Conservation (phyloP, 176 grass and related monocot genomes). For the Oryza glaberrima region DNA sequence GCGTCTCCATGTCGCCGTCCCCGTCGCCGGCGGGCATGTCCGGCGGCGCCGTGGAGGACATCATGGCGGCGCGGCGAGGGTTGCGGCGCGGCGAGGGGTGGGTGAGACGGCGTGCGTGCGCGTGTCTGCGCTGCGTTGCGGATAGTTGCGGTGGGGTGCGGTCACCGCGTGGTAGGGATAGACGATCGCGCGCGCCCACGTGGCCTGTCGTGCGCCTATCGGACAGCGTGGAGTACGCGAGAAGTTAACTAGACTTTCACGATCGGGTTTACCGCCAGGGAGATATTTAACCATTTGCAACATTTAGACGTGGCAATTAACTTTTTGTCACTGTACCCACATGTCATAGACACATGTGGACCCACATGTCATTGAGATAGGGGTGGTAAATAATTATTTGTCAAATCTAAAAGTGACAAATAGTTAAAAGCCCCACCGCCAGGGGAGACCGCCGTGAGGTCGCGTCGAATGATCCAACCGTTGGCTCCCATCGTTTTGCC, state of each 20-base stretch:
- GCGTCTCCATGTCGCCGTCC: constrained; percentile 65
- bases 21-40: not conserved
- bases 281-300: no score
- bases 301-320: no score
- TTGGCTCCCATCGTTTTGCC: no score
- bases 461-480: no score
- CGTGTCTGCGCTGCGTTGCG: not conserved
- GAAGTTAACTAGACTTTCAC: not conserved
- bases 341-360: no score
- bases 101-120: not conserved
- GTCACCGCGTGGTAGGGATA: constrained; percentile 33
- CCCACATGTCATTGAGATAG: no score
- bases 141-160: constrained; percentile 2
- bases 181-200: not conserved
- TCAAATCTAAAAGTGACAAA: no score
- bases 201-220: not conserved
- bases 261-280: not conserved
- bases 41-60: constrained; percentile 28
- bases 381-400: no score
- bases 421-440: not conserved
- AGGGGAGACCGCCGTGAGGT: no score
- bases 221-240: not conserved
- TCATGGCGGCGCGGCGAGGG: constrained; percentile 19
- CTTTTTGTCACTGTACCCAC: no score
- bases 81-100: not conserved